Percentiles rank a stretch among this genome's conserved stretches.
Evolutionary conservation across 2,329 filamentous ascomycete genomes (phyloP).

Genomic region (Claviceps quebecensis): DNA sequence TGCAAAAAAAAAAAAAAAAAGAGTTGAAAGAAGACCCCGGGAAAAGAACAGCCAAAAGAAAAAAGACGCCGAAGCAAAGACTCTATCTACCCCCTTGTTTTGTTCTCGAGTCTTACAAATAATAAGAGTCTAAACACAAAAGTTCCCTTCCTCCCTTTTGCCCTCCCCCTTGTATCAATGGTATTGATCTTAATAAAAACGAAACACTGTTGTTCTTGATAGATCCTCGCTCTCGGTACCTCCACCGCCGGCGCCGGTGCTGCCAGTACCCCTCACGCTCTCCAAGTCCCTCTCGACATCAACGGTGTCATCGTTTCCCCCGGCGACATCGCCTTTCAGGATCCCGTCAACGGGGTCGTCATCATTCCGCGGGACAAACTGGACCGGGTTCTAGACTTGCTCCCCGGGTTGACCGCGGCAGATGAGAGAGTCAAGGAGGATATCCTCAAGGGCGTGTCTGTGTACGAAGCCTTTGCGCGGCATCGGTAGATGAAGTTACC

Average conservation of each 20-base stretch:
- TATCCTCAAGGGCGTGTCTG: slow-evolving; percentile 45
- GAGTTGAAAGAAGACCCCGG: not conserved
- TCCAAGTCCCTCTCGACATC: slow-evolving; percentile 30
- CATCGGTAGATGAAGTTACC: slow-evolving; percentile 22
- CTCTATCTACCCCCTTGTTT: not conserved
- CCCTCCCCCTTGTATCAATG: too few species aligned
- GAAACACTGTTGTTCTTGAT: not conserved
- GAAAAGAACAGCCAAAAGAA: not conserved
- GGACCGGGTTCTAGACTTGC: slow-evolving; percentile 43
- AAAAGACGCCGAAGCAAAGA: not conserved
- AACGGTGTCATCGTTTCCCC: slow-evolving; percentile 27
- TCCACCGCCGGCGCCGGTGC: slow-evolving; percentile 45
- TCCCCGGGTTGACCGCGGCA: slow-evolving; percentile 35
- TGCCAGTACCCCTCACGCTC: slow-evolving; percentile 41
- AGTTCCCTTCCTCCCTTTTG: not conserved
- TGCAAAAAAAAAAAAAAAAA: not conserved
- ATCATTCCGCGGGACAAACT: slow-evolving; percentile 50
- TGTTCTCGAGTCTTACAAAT: not conserved
- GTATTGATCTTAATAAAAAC: too few species aligned
- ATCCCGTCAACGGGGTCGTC: slow-evolving; percentile 55
- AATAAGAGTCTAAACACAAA: not conserved
- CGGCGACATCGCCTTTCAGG: slow-evolving; percentile 58
- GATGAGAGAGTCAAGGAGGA: slow-evolving; percentile 51
- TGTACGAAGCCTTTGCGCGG: slow-evolving; percentile 52
- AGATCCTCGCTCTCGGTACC: slow-evolving; percentile 42